A percentile compares a stretch with the other conserved stretches of the same genome.
Evolutionary conservation across 73 alveolate species (phyloP).

Genomic region (Paraurostyla sp.): DNA sequence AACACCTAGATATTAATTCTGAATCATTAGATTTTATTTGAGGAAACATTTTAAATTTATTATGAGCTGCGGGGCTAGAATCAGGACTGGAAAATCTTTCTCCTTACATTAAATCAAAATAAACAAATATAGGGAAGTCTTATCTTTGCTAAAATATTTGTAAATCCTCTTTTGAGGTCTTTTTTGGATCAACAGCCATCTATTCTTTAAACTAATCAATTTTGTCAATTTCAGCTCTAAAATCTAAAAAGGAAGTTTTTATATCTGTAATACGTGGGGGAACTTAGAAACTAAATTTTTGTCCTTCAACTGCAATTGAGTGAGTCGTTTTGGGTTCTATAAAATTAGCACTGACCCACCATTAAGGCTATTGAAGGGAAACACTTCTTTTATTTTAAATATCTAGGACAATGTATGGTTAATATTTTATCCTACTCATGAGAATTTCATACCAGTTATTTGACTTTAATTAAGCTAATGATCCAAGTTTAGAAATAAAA

Average conservation of each 20-base stretch:
- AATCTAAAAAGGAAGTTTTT: background rate
- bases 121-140: background rate
- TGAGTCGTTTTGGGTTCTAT: constrained; percentile 13
- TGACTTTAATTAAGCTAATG: background rate
- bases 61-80: background rate
- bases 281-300: background rate
- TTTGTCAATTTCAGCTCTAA: background rate
- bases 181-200: background rate
- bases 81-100: background rate
- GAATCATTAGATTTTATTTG: background rate
- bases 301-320: background rate
- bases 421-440: background rate
- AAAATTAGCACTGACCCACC: constrained; percentile 46
- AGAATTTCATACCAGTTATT: constrained; percentile 17
- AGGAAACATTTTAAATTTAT: constrained; percentile 33
- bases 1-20: background rate
- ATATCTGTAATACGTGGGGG: background rate
- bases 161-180: background rate
- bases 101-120: background rate
- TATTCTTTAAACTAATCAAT: background rate
- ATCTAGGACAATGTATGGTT: constrained; percentile 34
- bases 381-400: background rate
- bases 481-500: background rate
- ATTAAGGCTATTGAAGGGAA: background rate
- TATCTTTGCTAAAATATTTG: background rate